Evolutionary conservation across 352 stramenopile genomes (phyloP).

Genomic region (Globisporangium nodosum): DNA sequence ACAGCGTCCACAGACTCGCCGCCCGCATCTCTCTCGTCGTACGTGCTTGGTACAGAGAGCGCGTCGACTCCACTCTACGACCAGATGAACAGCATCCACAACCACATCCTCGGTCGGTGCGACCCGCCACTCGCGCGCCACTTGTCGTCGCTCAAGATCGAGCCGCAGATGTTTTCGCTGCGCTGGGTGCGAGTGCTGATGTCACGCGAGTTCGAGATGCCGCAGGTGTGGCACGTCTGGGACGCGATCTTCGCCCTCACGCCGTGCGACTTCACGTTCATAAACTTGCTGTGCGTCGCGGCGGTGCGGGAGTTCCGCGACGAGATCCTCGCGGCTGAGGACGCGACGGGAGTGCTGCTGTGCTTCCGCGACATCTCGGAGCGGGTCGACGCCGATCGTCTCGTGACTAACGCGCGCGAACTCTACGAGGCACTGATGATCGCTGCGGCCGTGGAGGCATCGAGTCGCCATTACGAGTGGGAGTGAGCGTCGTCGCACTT

Average conservation of each 20-base stretch:
- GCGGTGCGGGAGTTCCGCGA: conserved; percentile 59
- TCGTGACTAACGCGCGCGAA: conserved; percentile 56
- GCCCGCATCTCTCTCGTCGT: neutral
- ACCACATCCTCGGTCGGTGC: conserved; percentile 53
- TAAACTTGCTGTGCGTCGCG: conserved; percentile 73
- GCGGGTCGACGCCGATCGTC: conserved; percentile 34
- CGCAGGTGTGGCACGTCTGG: conserved; percentile 77
- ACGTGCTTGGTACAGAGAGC: conserved; percentile 18
- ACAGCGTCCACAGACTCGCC: neutral
- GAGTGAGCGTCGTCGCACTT: neutral
- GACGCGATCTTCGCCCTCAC: conserved; percentile 75
- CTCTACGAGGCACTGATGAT: conserved; percentile 64
- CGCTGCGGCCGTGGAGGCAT: conserved; percentile 50
- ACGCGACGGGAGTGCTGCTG: conserved; percentile 50
- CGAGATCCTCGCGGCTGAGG: conserved; percentile 55
- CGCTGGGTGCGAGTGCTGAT: conserved; percentile 76
- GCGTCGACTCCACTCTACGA: conserved; percentile 46
- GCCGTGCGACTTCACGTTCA: conserved; percentile 65
- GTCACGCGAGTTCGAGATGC: conserved; percentile 65
- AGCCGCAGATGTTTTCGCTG: conserved; percentile 71
- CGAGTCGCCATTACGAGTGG: conserved; percentile 15
- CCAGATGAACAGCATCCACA: conserved; percentile 72
- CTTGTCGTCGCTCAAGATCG: conserved; percentile 36
- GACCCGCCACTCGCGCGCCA: conserved; percentile 57
- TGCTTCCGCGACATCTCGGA: conserved; percentile 52